phyloP scores from a whole-genome alignment of 1,284 basidiomycete species.

The Coniferiporia sulphurascens region DNA sequence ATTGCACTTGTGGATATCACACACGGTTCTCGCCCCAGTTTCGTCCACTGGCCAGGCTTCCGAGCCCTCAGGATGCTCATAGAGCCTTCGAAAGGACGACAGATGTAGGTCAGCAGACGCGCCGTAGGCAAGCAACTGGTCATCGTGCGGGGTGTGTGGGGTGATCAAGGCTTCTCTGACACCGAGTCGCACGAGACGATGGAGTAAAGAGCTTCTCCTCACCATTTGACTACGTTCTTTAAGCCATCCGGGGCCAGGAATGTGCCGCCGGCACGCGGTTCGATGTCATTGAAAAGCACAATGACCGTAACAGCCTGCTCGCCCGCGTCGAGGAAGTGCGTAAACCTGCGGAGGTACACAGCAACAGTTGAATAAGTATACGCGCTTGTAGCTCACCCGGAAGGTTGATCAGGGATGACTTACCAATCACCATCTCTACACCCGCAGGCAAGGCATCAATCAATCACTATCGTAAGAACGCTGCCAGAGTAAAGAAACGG shows the following conservation, averaged over 20 bases:
- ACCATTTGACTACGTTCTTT: slow-evolving; percentile 31
- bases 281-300: slow-evolving; percentile 33
- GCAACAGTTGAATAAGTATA: neutral
- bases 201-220: slow-evolving; percentile 8
- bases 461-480: neutral
- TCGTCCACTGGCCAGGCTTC: slow-evolving; percentile 25
- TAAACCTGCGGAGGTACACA: slow-evolving; percentile 22
- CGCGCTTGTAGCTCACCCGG: neutral
- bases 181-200: neutral
- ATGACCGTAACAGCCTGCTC: slow-evolving; percentile 35
- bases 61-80: slow-evolving; percentile 29
- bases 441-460: no score
- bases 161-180: neutral
- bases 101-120: neutral
- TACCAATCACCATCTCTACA: slow-evolving; percentile 31
- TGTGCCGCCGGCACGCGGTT: slow-evolving; percentile 30
- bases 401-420: neutral
- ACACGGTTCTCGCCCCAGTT: slow-evolving; percentile 26
- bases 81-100: slow-evolving; percentile 19
- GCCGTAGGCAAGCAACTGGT: neutral
- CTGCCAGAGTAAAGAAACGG: neutral
- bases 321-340: slow-evolving; percentile 35
- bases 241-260: slow-evolving; percentile 34
- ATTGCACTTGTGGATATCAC: slow-evolving; percentile 26
- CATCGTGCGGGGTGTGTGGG: neutral